Percentiles rank a stretch among this genome's conserved stretches.
phyloP scores from a whole-genome alignment of 305 asterid genomes.

The Solanum chacoense region DNA sequence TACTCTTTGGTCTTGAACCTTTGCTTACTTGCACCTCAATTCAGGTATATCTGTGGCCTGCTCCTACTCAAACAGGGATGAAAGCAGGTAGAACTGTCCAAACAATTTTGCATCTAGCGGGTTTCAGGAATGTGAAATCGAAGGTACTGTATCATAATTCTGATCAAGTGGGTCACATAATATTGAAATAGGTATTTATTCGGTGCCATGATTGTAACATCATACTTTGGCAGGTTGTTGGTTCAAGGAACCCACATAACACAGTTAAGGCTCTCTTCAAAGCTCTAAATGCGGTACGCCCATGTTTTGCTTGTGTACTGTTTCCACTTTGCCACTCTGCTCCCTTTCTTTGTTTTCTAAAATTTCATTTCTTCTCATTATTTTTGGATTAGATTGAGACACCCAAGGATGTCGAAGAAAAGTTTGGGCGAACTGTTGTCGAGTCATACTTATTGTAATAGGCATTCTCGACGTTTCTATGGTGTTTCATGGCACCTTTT shows the following conservation, averaged over 20 bases:
- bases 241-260: constrained; percentile 90
- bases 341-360: neutral
- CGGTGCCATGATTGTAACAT: constrained; percentile 4
- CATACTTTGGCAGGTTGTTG: constrained; percentile 49
- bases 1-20: neutral
- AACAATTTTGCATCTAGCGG: constrained; percentile 66
- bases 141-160: constrained; percentile 37
- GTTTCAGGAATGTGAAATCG: constrained; percentile 88
- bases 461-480: neutral
- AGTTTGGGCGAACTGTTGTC: constrained; percentile 88
- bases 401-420: constrained; percentile 77
- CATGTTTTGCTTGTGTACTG: neutral
- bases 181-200: neutral
- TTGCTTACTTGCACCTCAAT: constrained; percentile 3
- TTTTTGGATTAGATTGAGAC: constrained; percentile 54
- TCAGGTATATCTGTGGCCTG: constrained; percentile 95
- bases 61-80: constrained; percentile 71
- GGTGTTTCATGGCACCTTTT: neutral
- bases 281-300: constrained; percentile 77
- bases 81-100: constrained; percentile 86
- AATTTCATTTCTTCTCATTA: constrained; percentile 1
- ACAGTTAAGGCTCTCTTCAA: constrained; percentile 86
- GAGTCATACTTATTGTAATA: constrained; percentile 62
- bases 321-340: neutral
- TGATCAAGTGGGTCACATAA: neutral